These are phyloP conservation scores for Hyphopichia burtonii DNA, from an alignment of 1,139 yeast species.

Conservation along the genomic window DNA sequence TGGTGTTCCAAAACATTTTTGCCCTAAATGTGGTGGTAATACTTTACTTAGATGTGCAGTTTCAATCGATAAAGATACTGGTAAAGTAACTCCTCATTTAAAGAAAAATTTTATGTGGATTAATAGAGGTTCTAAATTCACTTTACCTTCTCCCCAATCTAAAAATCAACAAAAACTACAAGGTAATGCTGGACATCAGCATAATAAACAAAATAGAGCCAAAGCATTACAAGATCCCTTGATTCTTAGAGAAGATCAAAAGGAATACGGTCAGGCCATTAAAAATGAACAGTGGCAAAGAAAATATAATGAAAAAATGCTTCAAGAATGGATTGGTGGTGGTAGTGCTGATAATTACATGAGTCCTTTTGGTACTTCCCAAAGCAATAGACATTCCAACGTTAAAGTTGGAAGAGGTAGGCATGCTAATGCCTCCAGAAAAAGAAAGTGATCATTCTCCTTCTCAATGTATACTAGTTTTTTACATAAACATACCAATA, in stretches of 20 bases:
- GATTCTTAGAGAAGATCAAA: conserved; percentile 86
- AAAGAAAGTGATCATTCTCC: conserved; percentile 14
- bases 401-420: conserved; percentile 85
- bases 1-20: conserved; percentile 80
- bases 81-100: conserved; percentile 84
- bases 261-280: conserved; percentile 84
- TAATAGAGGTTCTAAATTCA: conserved; percentile 78
- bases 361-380: conserved; percentile 79
- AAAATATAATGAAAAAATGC: conserved; percentile 78
- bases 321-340: conserved; percentile 90
- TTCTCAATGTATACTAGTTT: background rate
- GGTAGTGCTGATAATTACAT: conserved; percentile 89
- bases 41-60: conserved; percentile 90
- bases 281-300: conserved; percentile 88
- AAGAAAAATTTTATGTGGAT: conserved; percentile 94
- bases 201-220: conserved; percentile 58
- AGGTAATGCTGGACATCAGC: conserved; percentile 75
- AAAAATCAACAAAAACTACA: conserved; percentile 59
- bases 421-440: conserved; percentile 63
- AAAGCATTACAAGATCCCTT: conserved; percentile 52
- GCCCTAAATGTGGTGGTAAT: conserved; percentile 95
- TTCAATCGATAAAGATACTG: conserved; percentile 74
- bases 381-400: conserved; percentile 61
- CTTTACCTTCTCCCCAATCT: conserved; percentile 70
- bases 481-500: background rate